Conservation (phyloP, 106 monocot genomes). For the Acorus gramineus region DNA sequence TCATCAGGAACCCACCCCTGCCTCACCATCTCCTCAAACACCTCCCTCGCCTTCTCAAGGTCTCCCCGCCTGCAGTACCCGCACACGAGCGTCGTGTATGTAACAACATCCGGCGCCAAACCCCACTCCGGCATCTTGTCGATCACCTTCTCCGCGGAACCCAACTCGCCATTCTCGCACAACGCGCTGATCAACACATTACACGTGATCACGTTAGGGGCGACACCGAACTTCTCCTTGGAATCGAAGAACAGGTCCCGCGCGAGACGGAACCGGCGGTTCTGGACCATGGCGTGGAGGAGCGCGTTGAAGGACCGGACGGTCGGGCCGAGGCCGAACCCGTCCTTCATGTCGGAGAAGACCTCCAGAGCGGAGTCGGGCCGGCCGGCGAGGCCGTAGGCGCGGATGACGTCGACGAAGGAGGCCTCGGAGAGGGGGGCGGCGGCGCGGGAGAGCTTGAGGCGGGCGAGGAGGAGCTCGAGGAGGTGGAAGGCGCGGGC, state of each 20-base stretch:
- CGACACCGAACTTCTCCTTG: conserved; percentile 31
- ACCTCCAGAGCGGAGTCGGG: conserved; percentile 21
- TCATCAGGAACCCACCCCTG: conserved; percentile 39
- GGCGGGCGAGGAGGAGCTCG: conserved; percentile 12
- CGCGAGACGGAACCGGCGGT: conserved; percentile 38
- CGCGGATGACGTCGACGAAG: conserved; percentile 43
- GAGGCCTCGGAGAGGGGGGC: conserved; percentile 31
- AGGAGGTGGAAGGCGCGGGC: conserved; percentile 28
- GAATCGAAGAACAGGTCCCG: conserved; percentile 42
- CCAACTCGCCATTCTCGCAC: conserved; percentile 33
- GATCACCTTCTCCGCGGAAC: conserved; percentile 39
- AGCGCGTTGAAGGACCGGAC: conserved; percentile 77
- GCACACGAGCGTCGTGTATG: conserved; percentile 53
- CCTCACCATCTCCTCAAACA: conserved; percentile 33
- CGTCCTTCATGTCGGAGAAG: conserved; percentile 21
- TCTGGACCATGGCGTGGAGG: conserved; percentile 68
- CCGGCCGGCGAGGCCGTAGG: conserved; percentile 27
- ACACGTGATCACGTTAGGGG: conserved; percentile 61
- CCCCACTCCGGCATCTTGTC: conserved; percentile 78
- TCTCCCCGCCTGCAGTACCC: conserved; percentile 39
- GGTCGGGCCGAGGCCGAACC: conserved; percentile 27
- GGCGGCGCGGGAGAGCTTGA: conserved; percentile 13
- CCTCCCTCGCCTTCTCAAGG: conserved; percentile 17
- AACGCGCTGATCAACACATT: conserved; percentile 72
- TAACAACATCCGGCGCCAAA: conserved; percentile 46